Evolutionary conservation across 2,329 filamentous ascomycete genomes (phyloP).

Genomic region (Colletotrichum sp.): DNA sequence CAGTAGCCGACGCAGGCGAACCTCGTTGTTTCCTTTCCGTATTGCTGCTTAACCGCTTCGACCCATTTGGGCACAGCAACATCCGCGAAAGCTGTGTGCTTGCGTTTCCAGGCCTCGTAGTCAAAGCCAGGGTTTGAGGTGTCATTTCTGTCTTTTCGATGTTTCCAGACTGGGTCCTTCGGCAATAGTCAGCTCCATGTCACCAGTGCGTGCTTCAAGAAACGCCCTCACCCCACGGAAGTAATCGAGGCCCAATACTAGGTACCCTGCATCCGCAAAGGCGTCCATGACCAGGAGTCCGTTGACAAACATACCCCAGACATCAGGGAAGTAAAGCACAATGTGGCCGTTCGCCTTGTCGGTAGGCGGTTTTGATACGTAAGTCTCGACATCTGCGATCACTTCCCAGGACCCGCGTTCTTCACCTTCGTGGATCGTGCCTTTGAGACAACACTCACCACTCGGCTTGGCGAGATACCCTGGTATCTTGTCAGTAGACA

Average conservation of each 20-base stretch:
- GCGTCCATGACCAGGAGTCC: not conserved
- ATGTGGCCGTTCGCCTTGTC: not conserved
- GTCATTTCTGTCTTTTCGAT: constrained; percentile 35
- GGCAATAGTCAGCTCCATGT: not conserved
- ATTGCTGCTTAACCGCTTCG: constrained; percentile 38
- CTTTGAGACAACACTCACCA: not conserved
- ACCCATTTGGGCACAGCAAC: constrained; percentile 49
- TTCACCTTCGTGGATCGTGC: not conserved
- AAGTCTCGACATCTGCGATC: not conserved
- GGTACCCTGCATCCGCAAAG: not conserved
- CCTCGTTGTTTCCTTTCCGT: constrained; percentile 35
- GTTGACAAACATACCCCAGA: not conserved
- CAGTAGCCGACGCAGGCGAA: constrained; percentile 47
- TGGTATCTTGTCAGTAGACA: accelerated
- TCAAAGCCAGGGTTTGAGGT: constrained; percentile 45
- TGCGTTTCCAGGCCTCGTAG: constrained; percentile 50
- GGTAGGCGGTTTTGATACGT: not conserved
- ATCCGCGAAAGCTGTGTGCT: constrained; percentile 46
- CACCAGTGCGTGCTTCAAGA: not conserved
- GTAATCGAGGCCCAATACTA: not conserved
- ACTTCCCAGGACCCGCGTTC: not conserved
- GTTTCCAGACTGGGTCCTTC: constrained; percentile 48
- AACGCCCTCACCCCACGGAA: not conserved
- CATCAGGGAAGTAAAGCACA: not conserved
- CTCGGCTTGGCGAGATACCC: not conserved